A percentile compares a stretch with the other conserved stretches of the same genome.
Conservation (phyloP, 2,329 filamentous ascomycete genomes). For the Geosmithia flava region DNA sequence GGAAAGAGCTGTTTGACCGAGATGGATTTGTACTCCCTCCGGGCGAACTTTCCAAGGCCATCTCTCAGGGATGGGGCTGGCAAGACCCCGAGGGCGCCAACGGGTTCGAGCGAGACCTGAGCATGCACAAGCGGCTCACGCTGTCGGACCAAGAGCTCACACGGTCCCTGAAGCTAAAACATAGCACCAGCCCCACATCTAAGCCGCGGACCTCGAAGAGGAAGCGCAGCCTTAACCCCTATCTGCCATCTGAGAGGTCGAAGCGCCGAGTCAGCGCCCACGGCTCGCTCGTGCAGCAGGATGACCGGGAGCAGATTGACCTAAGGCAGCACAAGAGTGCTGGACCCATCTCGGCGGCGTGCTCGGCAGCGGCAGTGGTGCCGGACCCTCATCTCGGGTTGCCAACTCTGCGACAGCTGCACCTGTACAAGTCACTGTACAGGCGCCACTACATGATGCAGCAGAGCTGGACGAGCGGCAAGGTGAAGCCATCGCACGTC, state of each 20-base stretch:
- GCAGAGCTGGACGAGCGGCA: slow-evolving; percentile 81
- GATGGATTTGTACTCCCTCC: slow-evolving; percentile 71
- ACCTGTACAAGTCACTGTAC: slow-evolving; percentile 94
- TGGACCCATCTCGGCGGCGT: slow-evolving; percentile 77
- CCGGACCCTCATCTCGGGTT: slow-evolving; percentile 73
- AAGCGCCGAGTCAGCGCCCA: slow-evolving; percentile 41
- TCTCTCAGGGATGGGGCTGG: slow-evolving; percentile 93
- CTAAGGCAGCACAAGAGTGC: slow-evolving; percentile 49
- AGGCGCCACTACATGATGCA: slow-evolving; percentile 85
- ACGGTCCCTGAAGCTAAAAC: slow-evolving; percentile 25
- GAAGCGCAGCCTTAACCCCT: slow-evolving; percentile 36
- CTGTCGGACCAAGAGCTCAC: slow-evolving; percentile 40
- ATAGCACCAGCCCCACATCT: slow-evolving; percentile 12
- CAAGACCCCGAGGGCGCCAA: slow-evolving; percentile 69
- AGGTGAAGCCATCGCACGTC: slow-evolving; percentile 76
- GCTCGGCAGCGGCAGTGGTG: slow-evolving; percentile 69
- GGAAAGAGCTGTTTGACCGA: slow-evolving; percentile 81
- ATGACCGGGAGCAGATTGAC: slow-evolving; percentile 25
- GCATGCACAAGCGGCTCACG: slow-evolving; percentile 39
- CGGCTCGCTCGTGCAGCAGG: slow-evolving; percentile 27
- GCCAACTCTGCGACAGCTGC: slow-evolving; percentile 65
- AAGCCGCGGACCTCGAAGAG: slow-evolving; percentile 38
- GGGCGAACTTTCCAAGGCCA: slow-evolving; percentile 75
- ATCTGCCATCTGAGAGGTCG: slow-evolving; percentile 32
- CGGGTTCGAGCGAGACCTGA: slow-evolving; percentile 72